Evolutionary conservation across 2,329 filamentous ascomycete genomes (phyloP).

Genomic region (Lecanicillium sp.): DNA sequence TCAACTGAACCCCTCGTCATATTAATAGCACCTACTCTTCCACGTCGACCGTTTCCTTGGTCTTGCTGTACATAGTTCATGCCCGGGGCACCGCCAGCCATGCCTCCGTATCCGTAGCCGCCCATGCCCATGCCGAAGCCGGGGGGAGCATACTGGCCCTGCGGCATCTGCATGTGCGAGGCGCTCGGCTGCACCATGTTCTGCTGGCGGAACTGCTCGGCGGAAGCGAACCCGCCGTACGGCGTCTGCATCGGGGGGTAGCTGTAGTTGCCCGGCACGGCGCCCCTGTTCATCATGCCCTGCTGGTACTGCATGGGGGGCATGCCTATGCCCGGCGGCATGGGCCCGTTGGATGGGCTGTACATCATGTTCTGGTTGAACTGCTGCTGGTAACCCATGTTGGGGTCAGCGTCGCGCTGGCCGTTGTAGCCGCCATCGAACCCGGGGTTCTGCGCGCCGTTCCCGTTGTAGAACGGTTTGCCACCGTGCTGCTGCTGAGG

Average conservation of each 20-base stretch:
- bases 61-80: slow-evolving; percentile 52
- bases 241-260: slow-evolving; percentile 51
- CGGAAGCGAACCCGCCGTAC: slow-evolving; percentile 44
- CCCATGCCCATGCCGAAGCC: slow-evolving; percentile 45
- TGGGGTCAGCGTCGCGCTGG: slow-evolving; percentile 45
- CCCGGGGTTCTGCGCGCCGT: slow-evolving; percentile 32
- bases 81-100: slow-evolving; percentile 39
- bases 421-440: slow-evolving; percentile 49
- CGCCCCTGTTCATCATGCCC: slow-evolving; percentile 46
- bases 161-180: slow-evolving; percentile 37
- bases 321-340: slow-evolving; percentile 41
- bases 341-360: slow-evolving; percentile 38
- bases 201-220: slow-evolving; percentile 52
- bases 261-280: slow-evolving; percentile 50
- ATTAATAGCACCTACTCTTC: slow-evolving; percentile 41
- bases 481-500: slow-evolving; percentile 35
- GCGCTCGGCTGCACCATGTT: slow-evolving; percentile 44
- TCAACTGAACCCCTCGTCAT: background rate
- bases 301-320: slow-evolving; percentile 56
- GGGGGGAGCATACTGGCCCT: slow-evolving; percentile 42
- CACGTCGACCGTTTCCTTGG: slow-evolving; percentile 50
- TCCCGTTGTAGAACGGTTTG: slow-evolving; percentile 48
- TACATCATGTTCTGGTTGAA: slow-evolving; percentile 50
- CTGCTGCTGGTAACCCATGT: slow-evolving; percentile 43
- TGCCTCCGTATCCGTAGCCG: slow-evolving; percentile 39